A percentile compares a stretch with the other conserved stretches of the same genome.
Evolutionary conservation across 2,329 filamentous ascomycete genomes (phyloP).

Genomic region (Calonectria crousiana): DNA sequence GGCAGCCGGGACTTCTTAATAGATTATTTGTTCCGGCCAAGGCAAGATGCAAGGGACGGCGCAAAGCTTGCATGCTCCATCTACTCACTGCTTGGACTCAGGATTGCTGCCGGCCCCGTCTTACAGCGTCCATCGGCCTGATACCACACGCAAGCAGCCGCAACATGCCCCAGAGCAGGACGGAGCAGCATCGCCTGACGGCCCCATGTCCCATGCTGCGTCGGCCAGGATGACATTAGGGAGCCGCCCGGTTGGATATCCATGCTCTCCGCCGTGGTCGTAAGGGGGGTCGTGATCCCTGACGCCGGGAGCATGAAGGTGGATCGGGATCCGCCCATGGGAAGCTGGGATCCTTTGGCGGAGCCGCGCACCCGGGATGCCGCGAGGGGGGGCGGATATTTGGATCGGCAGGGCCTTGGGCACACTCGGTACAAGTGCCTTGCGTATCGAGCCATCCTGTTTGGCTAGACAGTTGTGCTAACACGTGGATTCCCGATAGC

Average conservation of each 20-base stretch:
- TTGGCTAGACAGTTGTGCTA: neutral
- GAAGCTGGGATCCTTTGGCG: neutral
- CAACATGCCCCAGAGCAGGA: neutral
- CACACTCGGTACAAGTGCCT: too few species aligned
- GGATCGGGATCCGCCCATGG: slow-evolving; percentile 12
- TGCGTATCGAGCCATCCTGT: neutral
- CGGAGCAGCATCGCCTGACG: slow-evolving; percentile 4
- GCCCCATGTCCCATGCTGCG: slow-evolving; percentile 8
- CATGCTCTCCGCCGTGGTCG: neutral
- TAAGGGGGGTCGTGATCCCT: slow-evolving; percentile 14
- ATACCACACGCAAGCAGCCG: neutral
- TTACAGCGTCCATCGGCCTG: neutral
- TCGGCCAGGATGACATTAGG: neutral
- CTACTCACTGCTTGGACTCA: neutral
- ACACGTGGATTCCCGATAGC: slow-evolving; percentile 1
- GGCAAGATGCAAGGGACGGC: slow-evolving; percentile 16
- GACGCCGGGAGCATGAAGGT: neutral
- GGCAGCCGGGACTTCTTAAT: slow-evolving; percentile 21
- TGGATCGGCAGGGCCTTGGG: slow-evolving; percentile 7
- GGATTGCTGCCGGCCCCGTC: slow-evolving; percentile 9
- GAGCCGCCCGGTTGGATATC: neutral
- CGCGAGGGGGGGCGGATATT: slow-evolving; percentile 15
- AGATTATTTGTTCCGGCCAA: neutral
- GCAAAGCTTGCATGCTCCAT: neutral
- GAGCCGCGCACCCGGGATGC: slow-evolving; percentile 4